A percentile compares a stretch with the other conserved stretches of the same genome.
phyloP scores from a whole-genome alignment of 2,329 filamentous ascomycete species.

The Chaetoscypha palmicola region DNA sequence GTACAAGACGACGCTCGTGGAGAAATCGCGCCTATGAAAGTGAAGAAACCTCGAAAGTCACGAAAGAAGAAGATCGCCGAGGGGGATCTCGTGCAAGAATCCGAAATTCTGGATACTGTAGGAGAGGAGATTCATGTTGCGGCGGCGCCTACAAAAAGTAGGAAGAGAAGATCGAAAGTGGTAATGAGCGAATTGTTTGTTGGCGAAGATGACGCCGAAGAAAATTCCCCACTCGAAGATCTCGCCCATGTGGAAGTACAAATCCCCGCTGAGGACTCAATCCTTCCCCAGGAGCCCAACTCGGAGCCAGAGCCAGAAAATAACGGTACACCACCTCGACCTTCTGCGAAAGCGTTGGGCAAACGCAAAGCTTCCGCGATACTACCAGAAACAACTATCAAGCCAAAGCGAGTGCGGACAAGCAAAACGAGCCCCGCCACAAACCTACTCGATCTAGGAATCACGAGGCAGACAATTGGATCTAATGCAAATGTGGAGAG shows the following conservation, averaged over 20 bases:
- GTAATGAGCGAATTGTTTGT: no score
- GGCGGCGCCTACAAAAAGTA: no score
- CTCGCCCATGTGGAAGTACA: no score
- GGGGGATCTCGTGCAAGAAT: neutral
- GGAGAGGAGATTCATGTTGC: no score
- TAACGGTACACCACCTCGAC: constrained; percentile 1
- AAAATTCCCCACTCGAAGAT: no score
- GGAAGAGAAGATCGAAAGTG: no score
- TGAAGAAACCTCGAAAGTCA: neutral
- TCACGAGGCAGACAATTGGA: neutral
- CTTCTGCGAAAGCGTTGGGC: constrained; percentile 22
- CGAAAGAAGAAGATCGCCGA: neutral
- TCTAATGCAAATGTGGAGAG: neutral
- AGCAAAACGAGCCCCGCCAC: constrained; percentile 5
- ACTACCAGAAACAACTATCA: constrained; percentile 7
- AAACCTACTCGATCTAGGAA: constrained; percentile 7
- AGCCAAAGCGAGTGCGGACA: constrained; percentile 12
- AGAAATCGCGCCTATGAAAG: neutral
- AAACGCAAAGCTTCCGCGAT: constrained; percentile 20
- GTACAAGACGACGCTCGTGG: no score
- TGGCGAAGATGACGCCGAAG: no score
- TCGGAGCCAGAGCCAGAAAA: neutral
- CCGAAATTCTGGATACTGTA: neutral
- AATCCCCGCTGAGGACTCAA: no score
- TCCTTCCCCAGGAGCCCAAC: no score